phyloP scores from a whole-genome alignment of 1,284 basidiomycete species.

The Heterobasidion irregulare region DNA sequence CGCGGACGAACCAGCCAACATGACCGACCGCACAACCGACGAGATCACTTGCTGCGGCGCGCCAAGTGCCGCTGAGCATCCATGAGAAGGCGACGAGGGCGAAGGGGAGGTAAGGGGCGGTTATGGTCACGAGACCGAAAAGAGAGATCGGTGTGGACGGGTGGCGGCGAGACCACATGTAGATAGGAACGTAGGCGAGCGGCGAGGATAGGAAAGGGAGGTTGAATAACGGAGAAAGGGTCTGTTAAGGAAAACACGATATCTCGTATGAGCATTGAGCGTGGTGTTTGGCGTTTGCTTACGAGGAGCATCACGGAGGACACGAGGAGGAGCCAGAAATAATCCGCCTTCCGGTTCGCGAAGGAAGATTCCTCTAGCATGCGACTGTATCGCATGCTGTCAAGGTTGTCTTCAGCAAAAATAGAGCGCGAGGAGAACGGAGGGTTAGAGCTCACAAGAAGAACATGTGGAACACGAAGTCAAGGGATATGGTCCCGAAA shows the following conservation, averaged over 20 bases:
- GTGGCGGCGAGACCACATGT: constrained; percentile 93
- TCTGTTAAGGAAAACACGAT: constrained; percentile 30
- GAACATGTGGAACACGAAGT: constrained; percentile 95
- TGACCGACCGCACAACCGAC: constrained; percentile 89
- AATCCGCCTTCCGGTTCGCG: constrained; percentile 84
- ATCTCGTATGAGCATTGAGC: not conserved
- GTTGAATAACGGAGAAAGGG: constrained; percentile 78
- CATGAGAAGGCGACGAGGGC: constrained; percentile 87
- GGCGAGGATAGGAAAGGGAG: constrained; percentile 86
- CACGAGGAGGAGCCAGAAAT: constrained; percentile 85
- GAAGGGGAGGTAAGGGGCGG: constrained; percentile 91
- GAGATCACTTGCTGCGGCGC: constrained; percentile 78
- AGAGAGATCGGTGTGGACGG: constrained; percentile 92
- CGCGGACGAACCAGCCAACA: constrained; percentile 87
- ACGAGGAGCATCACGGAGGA: constrained; percentile 81
- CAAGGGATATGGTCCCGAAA: constrained; percentile 90
- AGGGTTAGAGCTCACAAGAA: constrained; percentile 71
- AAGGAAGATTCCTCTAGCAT: constrained; percentile 97
- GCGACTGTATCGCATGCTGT: constrained; percentile 90
- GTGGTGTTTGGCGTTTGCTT: constrained; percentile 17
- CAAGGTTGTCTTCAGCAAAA: not conserved
- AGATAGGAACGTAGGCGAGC: constrained; percentile 90
- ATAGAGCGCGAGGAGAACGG: not conserved
- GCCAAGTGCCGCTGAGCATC: constrained; percentile 83
- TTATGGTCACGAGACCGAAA: constrained; percentile 91